Evolutionary conservation across 129 eudicot genomes (phyloP), one percentile per base, ranked within the genome.

Genomic region (Ambrosia artemisiifolia): DNA sequence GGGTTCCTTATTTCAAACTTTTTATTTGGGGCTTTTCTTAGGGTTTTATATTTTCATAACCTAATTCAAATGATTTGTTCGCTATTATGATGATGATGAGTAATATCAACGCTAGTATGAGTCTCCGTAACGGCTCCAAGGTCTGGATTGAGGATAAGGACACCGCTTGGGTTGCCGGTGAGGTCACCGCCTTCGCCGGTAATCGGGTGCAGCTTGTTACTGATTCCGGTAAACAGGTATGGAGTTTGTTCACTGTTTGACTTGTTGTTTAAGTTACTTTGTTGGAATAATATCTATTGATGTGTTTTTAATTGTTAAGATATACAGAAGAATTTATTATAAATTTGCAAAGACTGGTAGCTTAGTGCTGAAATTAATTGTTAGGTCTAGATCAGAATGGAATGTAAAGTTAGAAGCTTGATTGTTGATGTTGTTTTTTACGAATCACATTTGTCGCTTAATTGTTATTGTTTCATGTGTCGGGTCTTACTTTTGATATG

Each of bases 81-180:
- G 49, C 35, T 32, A 70, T 35, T 43, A 51, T 40, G 53, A 75
- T 35, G 51, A 51, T 40, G 53, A 75, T 67, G 78, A 70, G 18
- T 59, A 50, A 49, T 28, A 75, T 6, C 60, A 72, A 73, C 75
- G 18, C 78, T 28, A 73, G 65, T 49, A 86, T 90, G 96, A 71
- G 87, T 76, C 81, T 95, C 3, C 91, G 97, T 18, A 95, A 84
- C 74, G 96, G 95, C 40, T 87, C 95, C 7, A 88, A 85, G 70
- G 99, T 95, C 33, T 95, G 99, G 99, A 67, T 85, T 17, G 91
- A 88, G 57, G 99, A 95, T 60, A 91, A 72, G 43, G 87, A 80
- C 59, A 71, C 81, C 70, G 91, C 96, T 47, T 91, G 97, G 99
- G 73, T 77, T 51, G 90, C 91, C 11, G 99, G 91, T 16, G 85